Evolutionary conservation across 2,329 filamentous ascomycete species (phyloP).

Genomic region (Cercospora zeina): DNA sequence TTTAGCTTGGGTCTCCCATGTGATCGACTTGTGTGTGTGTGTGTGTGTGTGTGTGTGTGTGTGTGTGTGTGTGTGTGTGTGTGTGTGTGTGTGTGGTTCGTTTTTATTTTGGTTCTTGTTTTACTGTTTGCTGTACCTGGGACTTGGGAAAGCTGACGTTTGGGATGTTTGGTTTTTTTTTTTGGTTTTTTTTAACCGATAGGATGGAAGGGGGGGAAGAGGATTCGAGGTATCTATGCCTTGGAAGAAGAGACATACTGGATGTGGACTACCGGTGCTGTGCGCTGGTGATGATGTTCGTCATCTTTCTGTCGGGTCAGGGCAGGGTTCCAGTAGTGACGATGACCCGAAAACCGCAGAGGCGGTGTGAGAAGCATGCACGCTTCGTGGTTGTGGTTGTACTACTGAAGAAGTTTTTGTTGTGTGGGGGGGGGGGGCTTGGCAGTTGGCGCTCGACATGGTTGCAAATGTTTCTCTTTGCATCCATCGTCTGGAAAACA

Average conservation of each 20-base stretch:
- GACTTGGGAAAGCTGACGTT: too few relatives aligned
- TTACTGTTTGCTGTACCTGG: too few relatives aligned
- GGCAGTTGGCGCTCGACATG: neutral
- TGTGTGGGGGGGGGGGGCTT: neutral
- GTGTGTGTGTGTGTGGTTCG: too few relatives aligned
- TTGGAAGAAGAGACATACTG: neutral
- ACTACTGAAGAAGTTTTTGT: neutral
- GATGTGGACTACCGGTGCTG: neutral
- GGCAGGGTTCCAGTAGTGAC: neutral
- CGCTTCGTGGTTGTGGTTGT: neutral
- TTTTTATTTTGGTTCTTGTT: too few relatives aligned
- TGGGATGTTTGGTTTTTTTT: neutral
- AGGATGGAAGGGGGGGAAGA: conserved; percentile 1
- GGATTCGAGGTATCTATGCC: neutral
- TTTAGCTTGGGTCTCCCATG: conserved; percentile 13
- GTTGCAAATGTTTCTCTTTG: neutral
- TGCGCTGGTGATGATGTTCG: neutral
- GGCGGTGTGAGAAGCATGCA: neutral
- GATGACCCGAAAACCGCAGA: neutral
- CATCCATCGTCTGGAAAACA: neutral
- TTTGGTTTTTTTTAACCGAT: neutral
- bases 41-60: too few relatives aligned
- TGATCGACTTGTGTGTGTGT: too few relatives aligned
- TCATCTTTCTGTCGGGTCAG: conserved; percentile 5
- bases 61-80: too few relatives aligned